These are phyloP conservation scores for Hebeloma cylindrosporum DNA, from an alignment of 768 basidiomycete genomes.

Conservation along the genomic window DNA sequence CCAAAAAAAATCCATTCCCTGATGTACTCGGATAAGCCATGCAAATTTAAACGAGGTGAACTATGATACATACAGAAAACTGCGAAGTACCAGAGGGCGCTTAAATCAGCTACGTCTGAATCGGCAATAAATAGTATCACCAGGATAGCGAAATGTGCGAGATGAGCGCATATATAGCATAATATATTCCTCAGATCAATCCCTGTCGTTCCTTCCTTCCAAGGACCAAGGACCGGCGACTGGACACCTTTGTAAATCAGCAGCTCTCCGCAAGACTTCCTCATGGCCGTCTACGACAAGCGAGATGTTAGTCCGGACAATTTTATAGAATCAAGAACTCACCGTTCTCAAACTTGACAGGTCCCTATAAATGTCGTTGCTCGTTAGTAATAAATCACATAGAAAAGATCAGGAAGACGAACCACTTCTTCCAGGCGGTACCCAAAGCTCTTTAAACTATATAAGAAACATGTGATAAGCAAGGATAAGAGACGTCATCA, in stretches of 20 bases:
- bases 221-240: constrained; percentile 33
- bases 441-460: constrained; percentile 37
- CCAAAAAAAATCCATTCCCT: too few relatives aligned
- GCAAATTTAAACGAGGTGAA: too few relatives aligned
- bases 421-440: constrained; percentile 47
- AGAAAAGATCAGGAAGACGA: constrained; percentile 12
- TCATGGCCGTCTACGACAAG: constrained; percentile 37
- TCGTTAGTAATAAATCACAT: background rate
- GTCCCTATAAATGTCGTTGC: constrained; percentile 30
- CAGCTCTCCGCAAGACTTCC: constrained; percentile 41
- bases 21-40: too few relatives aligned
- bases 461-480: background rate
- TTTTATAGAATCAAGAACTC: constrained; percentile 7
- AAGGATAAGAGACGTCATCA: constrained; percentile 3
- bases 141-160: too few relatives aligned
- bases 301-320: background rate
- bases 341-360: constrained; percentile 37
- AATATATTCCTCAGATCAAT: background rate
- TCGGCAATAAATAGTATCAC: too few relatives aligned
- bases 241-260: constrained; percentile 43
- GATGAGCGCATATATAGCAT: too few relatives aligned
- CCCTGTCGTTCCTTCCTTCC: constrained; percentile 8
- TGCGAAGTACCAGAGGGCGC: too few relatives aligned
- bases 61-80: too few relatives aligned
- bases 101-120: too few relatives aligned